phyloP scores from a whole-genome alignment of 371 early-diverging fungal genomes.

The Dichotomocladium elegans region DNA sequence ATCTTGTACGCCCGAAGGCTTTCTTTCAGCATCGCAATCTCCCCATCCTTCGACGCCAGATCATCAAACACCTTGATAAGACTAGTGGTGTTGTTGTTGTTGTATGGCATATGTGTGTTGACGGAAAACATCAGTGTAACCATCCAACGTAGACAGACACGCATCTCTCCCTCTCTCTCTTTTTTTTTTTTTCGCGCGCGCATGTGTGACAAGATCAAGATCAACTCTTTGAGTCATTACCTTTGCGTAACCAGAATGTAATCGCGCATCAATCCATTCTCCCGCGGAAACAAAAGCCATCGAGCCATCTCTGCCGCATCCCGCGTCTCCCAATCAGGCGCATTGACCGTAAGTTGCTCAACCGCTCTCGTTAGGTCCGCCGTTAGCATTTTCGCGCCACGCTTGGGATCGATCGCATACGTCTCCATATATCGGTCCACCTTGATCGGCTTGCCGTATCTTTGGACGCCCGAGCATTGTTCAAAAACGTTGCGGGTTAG shows the following conservation, averaged over 20 bases:
- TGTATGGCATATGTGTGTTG: too few species aligned
- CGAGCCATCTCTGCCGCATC: constrained; percentile 51
- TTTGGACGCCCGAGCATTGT: too few species aligned
- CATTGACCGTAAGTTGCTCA: constrained; percentile 42
- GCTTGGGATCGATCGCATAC: constrained; percentile 40
- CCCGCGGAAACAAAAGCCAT: constrained; percentile 44
- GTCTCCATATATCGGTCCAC: constrained; percentile 40
- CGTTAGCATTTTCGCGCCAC: constrained; percentile 49
- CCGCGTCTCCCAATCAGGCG: constrained; percentile 48
- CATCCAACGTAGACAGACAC: too few species aligned
- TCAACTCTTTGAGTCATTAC: too few species aligned
- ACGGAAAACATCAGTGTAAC: too few species aligned
- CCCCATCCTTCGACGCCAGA: constrained; percentile 18
- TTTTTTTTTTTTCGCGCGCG: too few species aligned
- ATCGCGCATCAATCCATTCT: constrained; percentile 37
- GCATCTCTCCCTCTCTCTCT: too few species aligned
- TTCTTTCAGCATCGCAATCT: constrained; percentile 32
- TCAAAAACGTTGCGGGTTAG: background rate
- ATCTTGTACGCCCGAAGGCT: constrained; percentile 41
- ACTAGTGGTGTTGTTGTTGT: too few species aligned
- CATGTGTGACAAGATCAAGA: too few species aligned
- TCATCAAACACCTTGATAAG: constrained; percentile 38
- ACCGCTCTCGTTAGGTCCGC: constrained; percentile 31
- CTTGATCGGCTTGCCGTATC: constrained; percentile 52
- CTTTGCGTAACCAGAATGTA: constrained; percentile 52